Percentiles rank a stretch among this genome's conserved stretches.
phyloP scores from a whole-genome alignment of 2,329 filamentous ascomycete species.

The Ophiostoma piceae region DNA sequence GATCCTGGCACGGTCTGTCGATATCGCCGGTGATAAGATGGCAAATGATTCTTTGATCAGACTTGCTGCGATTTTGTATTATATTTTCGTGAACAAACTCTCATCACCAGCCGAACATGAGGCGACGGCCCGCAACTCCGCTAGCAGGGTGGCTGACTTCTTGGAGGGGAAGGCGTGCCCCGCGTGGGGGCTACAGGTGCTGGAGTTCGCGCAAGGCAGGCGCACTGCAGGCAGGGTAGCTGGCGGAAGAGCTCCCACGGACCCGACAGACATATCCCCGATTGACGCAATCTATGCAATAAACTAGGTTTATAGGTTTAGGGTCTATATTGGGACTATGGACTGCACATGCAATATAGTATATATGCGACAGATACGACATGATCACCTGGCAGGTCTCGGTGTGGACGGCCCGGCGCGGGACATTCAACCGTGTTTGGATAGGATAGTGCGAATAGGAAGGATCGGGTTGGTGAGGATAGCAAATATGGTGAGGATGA shows the following conservation, averaged over 20 bases:
- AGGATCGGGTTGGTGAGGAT: background rate
- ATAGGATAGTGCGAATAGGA: background rate
- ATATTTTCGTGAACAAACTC: background rate
- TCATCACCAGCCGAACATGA: slow-evolving; percentile 19
- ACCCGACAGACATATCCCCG: background rate
- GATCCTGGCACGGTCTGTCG: background rate
- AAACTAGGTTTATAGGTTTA: background rate
- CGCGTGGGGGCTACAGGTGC: background rate
- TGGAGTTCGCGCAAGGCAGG: background rate
- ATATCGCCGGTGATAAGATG: background rate
- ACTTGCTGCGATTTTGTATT: background rate
- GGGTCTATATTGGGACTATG: background rate
- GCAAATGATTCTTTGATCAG: background rate
- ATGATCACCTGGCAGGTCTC: background rate
- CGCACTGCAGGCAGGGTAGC: background rate
- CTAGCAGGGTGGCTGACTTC: slow-evolving; percentile 17
- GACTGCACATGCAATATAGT: background rate
- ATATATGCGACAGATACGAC: background rate
- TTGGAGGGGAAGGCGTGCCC: background rate
- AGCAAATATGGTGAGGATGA: background rate
- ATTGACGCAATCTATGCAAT: background rate
- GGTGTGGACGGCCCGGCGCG: background rate
- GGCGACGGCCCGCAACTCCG: slow-evolving; percentile 25
- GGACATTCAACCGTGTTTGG: background rate
- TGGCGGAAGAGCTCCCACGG: background rate